These are phyloP conservation scores for Tritrichomonas foetus DNA, from an alignment of 208 protist species.

Conservation along the genomic window DNA sequence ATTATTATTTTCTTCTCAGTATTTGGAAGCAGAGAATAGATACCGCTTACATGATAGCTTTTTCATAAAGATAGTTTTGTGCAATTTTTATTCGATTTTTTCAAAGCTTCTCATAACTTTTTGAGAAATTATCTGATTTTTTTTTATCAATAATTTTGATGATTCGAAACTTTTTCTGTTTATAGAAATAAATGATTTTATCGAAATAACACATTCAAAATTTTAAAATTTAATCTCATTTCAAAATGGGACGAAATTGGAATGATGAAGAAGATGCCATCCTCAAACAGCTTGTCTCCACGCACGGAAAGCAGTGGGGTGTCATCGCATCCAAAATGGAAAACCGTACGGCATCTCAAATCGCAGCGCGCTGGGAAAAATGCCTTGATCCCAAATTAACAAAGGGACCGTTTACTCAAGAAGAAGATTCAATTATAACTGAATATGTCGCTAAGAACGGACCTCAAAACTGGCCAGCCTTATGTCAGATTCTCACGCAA, in stretches of 20 bases:
- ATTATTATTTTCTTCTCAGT: too few species aligned
- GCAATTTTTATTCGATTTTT: too few species aligned
- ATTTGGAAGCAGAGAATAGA: too few species aligned
- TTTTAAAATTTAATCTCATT: background rate
- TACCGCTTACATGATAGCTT: too few species aligned
- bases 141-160: too few species aligned
- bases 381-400: background rate
- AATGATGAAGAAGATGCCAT: background rate
- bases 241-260: slow-evolving; percentile 16
- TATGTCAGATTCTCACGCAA: background rate
- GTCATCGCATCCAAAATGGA: background rate
- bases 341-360: background rate
- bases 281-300: background rate
- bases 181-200: too few species aligned
- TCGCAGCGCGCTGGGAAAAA: slow-evolving; percentile 16
- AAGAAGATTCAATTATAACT: background rate
- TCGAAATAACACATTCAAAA: too few species aligned
- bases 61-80: too few species aligned
- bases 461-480: background rate
- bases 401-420: background rate
- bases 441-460: background rate
- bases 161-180: too few species aligned
- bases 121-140: too few species aligned
- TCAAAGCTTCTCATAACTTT: too few species aligned
- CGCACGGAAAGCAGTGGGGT: slow-evolving; percentile 4